Percentiles rank a stretch among this genome's conserved stretches.
phyloP scores from a whole-genome alignment of 768 basidiomycete genomes.

The Rossbeevera mucosa region DNA sequence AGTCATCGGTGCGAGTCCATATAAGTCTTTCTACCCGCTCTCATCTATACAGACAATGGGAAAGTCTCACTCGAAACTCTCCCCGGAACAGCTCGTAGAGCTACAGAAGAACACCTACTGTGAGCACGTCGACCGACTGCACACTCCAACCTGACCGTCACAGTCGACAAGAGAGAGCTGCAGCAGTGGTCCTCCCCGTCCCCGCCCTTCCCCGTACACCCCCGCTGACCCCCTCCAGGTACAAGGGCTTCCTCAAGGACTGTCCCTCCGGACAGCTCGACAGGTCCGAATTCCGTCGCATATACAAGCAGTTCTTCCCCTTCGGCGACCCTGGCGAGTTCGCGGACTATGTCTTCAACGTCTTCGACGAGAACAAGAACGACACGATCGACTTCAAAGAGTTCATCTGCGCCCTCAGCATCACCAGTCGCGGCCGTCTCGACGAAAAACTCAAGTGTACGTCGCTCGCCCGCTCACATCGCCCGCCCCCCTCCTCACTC shows the following conservation, averaged over 20 bases:
- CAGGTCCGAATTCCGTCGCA: slow-evolving; percentile 91
- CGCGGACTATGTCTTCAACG: slow-evolving; percentile 98
- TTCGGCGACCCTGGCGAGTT: slow-evolving; percentile 97
- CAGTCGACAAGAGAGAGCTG: slow-evolving; percentile 95
- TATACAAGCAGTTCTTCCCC: slow-evolving; percentile 99
- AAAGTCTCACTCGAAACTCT: slow-evolving; percentile 94
- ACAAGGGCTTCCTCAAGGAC: slow-evolving; percentile 99
- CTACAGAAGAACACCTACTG: slow-evolving; percentile 99
- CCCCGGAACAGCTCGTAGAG: slow-evolving; percentile 88
- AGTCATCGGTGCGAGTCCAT: not conserved
- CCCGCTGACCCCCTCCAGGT: slow-evolving; percentile 49
- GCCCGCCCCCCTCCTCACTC: slow-evolving; percentile 10
- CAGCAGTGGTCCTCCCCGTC: slow-evolving; percentile 72
- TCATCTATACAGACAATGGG: slow-evolving; percentile 64
- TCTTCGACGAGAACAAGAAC: slow-evolving; percentile 92
- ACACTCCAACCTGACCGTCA: slow-evolving; percentile 7
- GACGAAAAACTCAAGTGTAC: slow-evolving; percentile 98
- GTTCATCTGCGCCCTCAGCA: slow-evolving; percentile 96
- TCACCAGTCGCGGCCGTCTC: slow-evolving; percentile 86
- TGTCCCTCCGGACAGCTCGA: slow-evolving; percentile 96
- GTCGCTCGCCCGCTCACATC: slow-evolving; percentile 37
- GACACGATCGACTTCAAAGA: slow-evolving; percentile 99
- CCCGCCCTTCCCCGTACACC: slow-evolving; percentile 1
- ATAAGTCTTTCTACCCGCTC: slow-evolving; percentile 19
- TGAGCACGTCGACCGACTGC: slow-evolving; percentile 33